Percentiles rank a stretch among this genome's conserved stretches.
Evolutionary conservation across 805 yeast genomes (phyloP).

Genomic region (Nakazawaea molendinolei): DNA sequence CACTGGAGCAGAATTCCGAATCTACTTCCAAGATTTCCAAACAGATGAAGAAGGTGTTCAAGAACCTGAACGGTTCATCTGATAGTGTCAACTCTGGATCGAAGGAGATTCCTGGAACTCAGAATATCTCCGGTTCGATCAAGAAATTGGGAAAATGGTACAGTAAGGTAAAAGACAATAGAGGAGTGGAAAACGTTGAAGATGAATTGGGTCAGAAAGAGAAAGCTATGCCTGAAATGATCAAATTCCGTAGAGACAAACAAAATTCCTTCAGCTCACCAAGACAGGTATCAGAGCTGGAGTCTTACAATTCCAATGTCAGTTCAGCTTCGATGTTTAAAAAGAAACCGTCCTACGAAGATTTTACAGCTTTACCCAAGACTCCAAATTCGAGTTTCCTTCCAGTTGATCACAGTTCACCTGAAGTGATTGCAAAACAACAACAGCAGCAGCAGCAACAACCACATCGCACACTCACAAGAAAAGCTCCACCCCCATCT

Average conservation of each 20-base stretch:
- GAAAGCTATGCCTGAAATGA: conserved; percentile 56
- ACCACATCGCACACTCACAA: too few species aligned
- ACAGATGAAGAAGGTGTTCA: conserved; percentile 19
- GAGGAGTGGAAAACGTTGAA: conserved; percentile 12
- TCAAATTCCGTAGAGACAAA: conserved; percentile 40
- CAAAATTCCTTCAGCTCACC: neutral
- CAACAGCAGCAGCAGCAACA: too few species aligned
- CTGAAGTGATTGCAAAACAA: too few species aligned
- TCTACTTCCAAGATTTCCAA: conserved; percentile 15
- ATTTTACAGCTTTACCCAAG: neutral
- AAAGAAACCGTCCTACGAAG: conserved; percentile 8
- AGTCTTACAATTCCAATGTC: conserved; percentile 2
- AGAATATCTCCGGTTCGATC: conserved; percentile 37
- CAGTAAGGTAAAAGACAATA: conserved; percentile 30
- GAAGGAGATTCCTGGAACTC: conserved; percentile 12
- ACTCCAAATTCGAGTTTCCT: neutral
- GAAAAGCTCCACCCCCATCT: too few species aligned
- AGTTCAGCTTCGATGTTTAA: conserved; percentile 13
- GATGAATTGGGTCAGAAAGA: conserved; percentile 3
- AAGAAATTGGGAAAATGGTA: conserved; percentile 69
- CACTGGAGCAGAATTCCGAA: conserved; percentile 10
- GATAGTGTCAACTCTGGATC: conserved; percentile 20
- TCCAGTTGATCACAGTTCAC: neutral
- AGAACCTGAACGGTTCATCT: conserved; percentile 20
- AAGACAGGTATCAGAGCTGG: neutral